phyloP scores from a whole-genome alignment of 2,329 filamentous ascomycete species.

The Penicillium sp. region DNA sequence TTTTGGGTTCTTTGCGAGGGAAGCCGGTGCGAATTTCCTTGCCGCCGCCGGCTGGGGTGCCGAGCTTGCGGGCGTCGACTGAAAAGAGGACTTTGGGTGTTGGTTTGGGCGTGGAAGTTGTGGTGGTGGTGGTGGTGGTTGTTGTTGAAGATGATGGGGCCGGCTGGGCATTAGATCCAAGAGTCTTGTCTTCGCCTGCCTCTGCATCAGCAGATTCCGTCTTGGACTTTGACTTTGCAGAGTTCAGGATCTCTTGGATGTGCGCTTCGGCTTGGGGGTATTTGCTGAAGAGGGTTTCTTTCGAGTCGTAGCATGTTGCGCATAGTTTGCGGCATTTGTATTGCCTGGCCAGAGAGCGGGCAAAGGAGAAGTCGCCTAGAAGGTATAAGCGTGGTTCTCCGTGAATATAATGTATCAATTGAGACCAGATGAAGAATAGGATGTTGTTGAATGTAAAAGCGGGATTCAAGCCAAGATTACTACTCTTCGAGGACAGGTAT shows the following conservation, averaged over 20 bases:
- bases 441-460: not conserved
- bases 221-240: slow-evolving; percentile 18
- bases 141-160: not conserved
- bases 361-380: slow-evolving; percentile 52
- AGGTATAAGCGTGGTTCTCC: slow-evolving; percentile 12
- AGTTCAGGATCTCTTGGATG: slow-evolving; percentile 48
- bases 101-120: slow-evolving; percentile 1
- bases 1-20: slow-evolving; percentile 33
- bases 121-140: not conserved
- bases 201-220: not conserved
- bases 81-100: slow-evolving; percentile 43
- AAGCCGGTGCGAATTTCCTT: slow-evolving; percentile 49
- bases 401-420: too few relatives aligned
- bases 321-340: slow-evolving; percentile 45
- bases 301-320: slow-evolving; percentile 50
- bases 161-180: not conserved
- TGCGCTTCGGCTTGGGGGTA: slow-evolving; percentile 70
- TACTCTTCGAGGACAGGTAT: not conserved
- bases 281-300: slow-evolving; percentile 62
- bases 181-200: slow-evolving; percentile 1
- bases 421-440: too few relatives aligned
- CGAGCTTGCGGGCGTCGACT: slow-evolving; percentile 48
- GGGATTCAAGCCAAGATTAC: not conserved
- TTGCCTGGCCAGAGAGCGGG: slow-evolving; percentile 45
- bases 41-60: slow-evolving; percentile 36